Evolutionary conservation across 225 moss, liverwort and hornwort species (phyloP), one percentile per base, ranked within the genome.

Genomic region (Straminergon stramineum): DNA sequence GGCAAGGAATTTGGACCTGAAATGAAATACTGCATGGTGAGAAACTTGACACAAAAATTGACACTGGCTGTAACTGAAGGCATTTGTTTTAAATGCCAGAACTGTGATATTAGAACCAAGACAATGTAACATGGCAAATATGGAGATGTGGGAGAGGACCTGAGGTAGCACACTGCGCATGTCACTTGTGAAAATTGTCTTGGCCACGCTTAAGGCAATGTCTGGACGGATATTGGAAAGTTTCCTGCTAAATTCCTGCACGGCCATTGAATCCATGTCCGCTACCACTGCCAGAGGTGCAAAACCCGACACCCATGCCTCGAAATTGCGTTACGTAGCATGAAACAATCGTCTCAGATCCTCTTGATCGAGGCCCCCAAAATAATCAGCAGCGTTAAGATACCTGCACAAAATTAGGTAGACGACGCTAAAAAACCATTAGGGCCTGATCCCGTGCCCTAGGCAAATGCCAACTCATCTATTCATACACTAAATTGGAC

Each of bases 241-340:
- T 19, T 94, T 97, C 69, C 92, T 87, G 83, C 94, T 92, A 75
- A 96, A 96, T 78, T 96, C 96, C 89, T 96, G 95, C 18, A 95
- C 93, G 60, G 93, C 92, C 90, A 85, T 28, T 64, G 94, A 96
- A 21, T 96, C 94, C 63, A 95, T 97, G 93, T 93, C 95, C 28
- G 92, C 94, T 55, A 93, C 94, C 31, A 96, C 90, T 45, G 94
- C 94, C 19, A 93, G 91, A 70, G 94, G 95, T 75, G 95, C 94
- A 87, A 95, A 97, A 53, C 94, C 95, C 35, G 93, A 92, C 60
- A 94, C 92, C 92, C 96, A 95, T 57, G 94, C 96, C 92, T 94
- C 92, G 82, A 96, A 94, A 69, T 96, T 93, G 63, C 88, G 91
- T 85, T 96, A 92, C 95, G 93, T 94, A 62, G 94, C 94, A 83